Base-by-base conservation (phyloP, 2,329 filamentous ascomycete species). In the Hymenotorrendiella dingleyae region DNA sequence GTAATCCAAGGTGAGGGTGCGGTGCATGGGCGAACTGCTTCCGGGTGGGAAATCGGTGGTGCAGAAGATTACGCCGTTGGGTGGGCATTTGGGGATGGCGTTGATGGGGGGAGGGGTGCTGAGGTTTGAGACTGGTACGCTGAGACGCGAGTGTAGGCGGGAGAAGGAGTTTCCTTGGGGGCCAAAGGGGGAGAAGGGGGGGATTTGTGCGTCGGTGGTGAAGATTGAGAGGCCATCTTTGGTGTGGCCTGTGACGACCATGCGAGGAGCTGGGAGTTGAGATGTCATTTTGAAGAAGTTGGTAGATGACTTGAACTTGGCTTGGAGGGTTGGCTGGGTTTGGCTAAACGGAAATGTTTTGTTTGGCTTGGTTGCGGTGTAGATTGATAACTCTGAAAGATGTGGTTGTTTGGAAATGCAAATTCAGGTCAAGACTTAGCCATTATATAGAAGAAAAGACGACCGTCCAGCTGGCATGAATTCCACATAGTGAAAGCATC, bases 1-100 rank as follows among this genome's bases (percentile, higher is more conserved):
- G 40, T 69, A 70, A 49, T 71, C 67, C 7, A 67, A 47, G 36
- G 59, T 68, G 24, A 59, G 37, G 1, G 67, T 70, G 10, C 67
- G 65, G 46, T 70, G 68, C 62, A 69, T 65, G 1, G 66, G 67
- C 7, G 55, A 58, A 7, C 23, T 17, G 11, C 20, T 33, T 19
- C 35, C 24, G 1, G 46, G 44, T 4, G 44, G 35, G 11, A 51
- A 46, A 28, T 56, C 47, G 1, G 45, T 42, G 22, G 46, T 50
- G 42, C 58, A 55, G 48, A 67, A 67, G 16, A 61, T 44, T n/a
- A 62, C 50, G 7, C 67, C 68, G 3, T 43, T 26, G 0, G 61
- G 61, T 5, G 63, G 54, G n/a, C 62, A 64, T 17, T 64, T 59
- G 0, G 66, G 64, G 3, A 55, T 33, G 5, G 36, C 26, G 21